Percentiles rank a stretch among this genome's conserved stretches.
Evolutionary conservation across 805 yeast genomes (phyloP).

Genomic region (Hanseniaspora lindneri): DNA sequence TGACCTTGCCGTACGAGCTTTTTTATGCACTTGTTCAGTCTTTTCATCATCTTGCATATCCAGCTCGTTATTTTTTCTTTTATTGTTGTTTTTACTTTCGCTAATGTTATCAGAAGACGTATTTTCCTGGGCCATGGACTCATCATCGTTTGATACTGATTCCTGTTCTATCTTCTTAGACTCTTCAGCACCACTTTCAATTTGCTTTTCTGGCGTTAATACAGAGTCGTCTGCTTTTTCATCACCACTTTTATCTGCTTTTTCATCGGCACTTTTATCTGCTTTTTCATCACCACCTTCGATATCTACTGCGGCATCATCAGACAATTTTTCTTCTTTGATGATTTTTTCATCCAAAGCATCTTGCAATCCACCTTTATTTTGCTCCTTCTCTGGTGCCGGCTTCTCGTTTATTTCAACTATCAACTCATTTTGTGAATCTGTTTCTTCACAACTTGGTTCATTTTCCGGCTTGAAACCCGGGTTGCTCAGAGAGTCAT

Average conservation of each 20-base stretch:
- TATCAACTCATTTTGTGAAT: too few species aligned
- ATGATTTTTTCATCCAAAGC: conserved; percentile 11
- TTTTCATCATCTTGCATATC: not conserved
- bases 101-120: not conserved
- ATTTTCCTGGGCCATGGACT: too few species aligned
- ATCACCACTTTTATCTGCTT: not conserved
- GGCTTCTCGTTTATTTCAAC: too few species aligned
- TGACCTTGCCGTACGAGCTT: conserved; percentile 11
- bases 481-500: not conserved
- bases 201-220: too few species aligned
- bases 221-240: too few species aligned
- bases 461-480: not conserved
- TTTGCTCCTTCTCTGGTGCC: too few species aligned
- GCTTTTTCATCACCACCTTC: conserved; percentile 2
- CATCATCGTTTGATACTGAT: too few species aligned
- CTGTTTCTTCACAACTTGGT: not conserved
- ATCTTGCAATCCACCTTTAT: too few species aligned
- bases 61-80: conserved; percentile 2
- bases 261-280: conserved; percentile 16
- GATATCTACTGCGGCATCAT: conserved; percentile 7
- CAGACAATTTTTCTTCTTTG: conserved; percentile 5
- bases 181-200: too few species aligned
- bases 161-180: not conserved
- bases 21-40: not conserved
- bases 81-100: conserved; percentile 10